A percentile compares a stretch with the other conserved stretches of the same genome.
Evolutionary conservation across 805 yeast species (phyloP).

Genomic region (Millerago galiae): DNA sequence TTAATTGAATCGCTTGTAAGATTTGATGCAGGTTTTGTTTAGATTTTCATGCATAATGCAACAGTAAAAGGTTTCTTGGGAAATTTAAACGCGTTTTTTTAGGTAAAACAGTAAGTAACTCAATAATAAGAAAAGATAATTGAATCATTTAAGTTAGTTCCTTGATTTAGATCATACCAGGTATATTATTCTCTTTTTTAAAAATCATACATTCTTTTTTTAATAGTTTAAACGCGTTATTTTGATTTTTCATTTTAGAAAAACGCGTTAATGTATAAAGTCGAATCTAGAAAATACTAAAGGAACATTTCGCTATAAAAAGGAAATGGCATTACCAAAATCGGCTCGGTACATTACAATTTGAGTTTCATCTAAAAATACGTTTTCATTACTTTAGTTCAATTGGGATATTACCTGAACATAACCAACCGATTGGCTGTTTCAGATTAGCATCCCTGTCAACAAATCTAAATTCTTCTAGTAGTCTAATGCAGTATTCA

Average conservation of each 20-base stretch:
- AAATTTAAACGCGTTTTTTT: background rate
- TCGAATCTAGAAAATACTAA: background rate
- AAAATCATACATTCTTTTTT: too few relatives aligned
- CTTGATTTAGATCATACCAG: background rate
- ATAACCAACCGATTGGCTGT: conserved; percentile 40
- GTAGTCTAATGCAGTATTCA: conserved; percentile 36
- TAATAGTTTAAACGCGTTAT: background rate
- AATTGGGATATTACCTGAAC: conserved; percentile 33
- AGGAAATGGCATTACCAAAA: too few relatives aligned
- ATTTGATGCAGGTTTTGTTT: background rate
- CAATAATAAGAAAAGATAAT: too few relatives aligned
- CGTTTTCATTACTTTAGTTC: conserved; percentile 11
- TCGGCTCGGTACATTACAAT: background rate
- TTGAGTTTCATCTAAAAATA: background rate
- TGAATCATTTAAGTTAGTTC: too few relatives aligned
- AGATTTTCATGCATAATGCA: background rate
- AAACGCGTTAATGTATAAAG: background rate
- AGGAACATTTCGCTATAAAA: background rate
- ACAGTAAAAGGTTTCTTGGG: background rate
- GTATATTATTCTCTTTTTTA: background rate
- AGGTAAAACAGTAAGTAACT: too few relatives aligned
- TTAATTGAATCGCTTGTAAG: background rate
- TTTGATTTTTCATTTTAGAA: background rate
- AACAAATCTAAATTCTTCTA: conserved; percentile 39
- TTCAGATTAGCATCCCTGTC: conserved; percentile 36